These are phyloP conservation scores for Juncus effusus DNA, from an alignment of 176 grass and related monocot genomes.

Conservation along the genomic window DNA sequence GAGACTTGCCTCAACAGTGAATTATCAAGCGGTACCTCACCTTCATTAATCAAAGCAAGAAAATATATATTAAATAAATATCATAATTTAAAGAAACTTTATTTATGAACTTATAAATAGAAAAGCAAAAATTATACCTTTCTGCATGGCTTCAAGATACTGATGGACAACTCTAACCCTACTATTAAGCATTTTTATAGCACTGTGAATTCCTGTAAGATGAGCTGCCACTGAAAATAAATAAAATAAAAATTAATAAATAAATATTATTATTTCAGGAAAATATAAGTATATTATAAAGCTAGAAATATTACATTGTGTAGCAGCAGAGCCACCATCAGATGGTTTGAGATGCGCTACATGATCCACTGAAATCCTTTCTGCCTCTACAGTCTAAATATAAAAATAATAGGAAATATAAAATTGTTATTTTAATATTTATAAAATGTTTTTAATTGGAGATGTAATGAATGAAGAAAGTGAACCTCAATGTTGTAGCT, in stretches of 20 bases:
- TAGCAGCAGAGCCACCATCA: slow-evolving; percentile 97
- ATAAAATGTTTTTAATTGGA: slow-evolving; percentile 11
- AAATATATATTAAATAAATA: not conserved
- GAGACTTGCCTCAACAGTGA: slow-evolving; percentile 93
- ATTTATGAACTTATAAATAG: slow-evolving; percentile 10
- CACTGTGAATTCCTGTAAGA: slow-evolving; percentile 99
- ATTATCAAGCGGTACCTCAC: slow-evolving; percentile 78
- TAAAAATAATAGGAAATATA: slow-evolving; percentile 22
- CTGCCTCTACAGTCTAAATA: slow-evolving; percentile 93
- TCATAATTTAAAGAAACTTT: not conserved
- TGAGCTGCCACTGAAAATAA: slow-evolving; percentile 87
- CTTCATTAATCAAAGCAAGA: slow-evolving; percentile 32
- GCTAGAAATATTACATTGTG: slow-evolving; percentile 61
- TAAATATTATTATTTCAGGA: not conserved
- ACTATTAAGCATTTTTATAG: slow-evolving; percentile 99
- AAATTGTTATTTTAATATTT: slow-evolving; percentile 4
- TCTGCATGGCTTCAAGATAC: slow-evolving; percentile 90
- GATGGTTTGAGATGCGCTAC: slow-evolving; percentile 99
- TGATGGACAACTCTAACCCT: slow-evolving; percentile 87
- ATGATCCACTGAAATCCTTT: slow-evolving; percentile 98
- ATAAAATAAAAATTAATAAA: not conserved
- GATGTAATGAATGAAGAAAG: slow-evolving; percentile 25
- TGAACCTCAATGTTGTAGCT: slow-evolving; percentile 97
- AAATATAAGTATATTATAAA: slow-evolving; percentile 24
- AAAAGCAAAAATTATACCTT: slow-evolving; percentile 36